A percentile compares a stretch with the other conserved stretches of the same genome.
Evolutionary conservation across 2,329 filamentous ascomycete species (phyloP).

Genomic region (Colletotrichum kahawae): DNA sequence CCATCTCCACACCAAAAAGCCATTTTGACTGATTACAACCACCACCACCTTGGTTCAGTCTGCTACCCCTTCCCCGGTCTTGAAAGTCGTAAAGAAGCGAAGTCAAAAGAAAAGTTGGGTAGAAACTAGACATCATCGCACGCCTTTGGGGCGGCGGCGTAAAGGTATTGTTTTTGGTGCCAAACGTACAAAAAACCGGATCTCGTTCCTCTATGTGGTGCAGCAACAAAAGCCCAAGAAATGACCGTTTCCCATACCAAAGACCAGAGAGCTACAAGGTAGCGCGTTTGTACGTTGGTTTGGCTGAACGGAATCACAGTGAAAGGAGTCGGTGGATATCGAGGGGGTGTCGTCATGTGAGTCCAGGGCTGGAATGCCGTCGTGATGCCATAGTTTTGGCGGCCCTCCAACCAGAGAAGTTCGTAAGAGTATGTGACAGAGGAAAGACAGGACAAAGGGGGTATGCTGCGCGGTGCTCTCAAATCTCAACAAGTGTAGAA

Average conservation of each 20-base stretch:
- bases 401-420: constrained; percentile 19
- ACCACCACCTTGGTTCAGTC: background rate
- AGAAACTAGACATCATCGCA: background rate
- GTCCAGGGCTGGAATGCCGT: background rate
- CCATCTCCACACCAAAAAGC: background rate
- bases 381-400: background rate
- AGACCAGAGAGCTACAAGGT: background rate
- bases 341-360: constrained; percentile 13
- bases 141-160: background rate
- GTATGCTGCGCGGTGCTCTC: constrained; percentile 39
- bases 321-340: constrained; percentile 7
- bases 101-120: constrained; percentile 26
- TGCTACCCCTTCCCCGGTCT: background rate
- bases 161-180: constrained; percentile 24
- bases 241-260: background rate
- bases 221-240: background rate
- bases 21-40: constrained; percentile 7
- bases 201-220: background rate
- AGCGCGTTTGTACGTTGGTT: background rate
- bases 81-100: constrained; percentile 13
- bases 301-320: background rate
- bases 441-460: constrained; percentile 27
- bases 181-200: constrained; percentile 10
- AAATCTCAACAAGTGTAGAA: constrained; percentile 25
- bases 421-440: constrained; percentile 24